A percentile compares a stretch with the other conserved stretches of the same genome.
Conservation (phyloP, 129 eudicot genomes). For the Saposhnikovia divaricata region DNA sequence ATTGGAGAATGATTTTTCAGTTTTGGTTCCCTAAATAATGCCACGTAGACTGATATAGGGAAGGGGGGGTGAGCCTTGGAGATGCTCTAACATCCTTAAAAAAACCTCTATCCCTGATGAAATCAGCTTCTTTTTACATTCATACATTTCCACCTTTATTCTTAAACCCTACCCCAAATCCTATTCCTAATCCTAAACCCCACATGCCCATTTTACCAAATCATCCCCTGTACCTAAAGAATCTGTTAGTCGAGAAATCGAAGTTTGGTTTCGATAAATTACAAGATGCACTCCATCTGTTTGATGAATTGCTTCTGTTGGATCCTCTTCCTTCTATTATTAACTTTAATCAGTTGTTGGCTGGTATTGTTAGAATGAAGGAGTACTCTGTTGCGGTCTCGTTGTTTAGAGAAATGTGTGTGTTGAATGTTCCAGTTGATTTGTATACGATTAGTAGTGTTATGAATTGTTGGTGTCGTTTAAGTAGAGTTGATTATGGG, state of each 20-base stretch:
- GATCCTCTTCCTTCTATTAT: not conserved
- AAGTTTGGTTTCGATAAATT: not conserved
- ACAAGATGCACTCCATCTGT: not conserved
- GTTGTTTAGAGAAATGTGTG: not conserved
- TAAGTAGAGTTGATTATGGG: not conserved
- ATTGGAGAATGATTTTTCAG: too few species aligned
- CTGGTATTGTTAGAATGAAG: not conserved
- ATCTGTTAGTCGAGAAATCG: not conserved
- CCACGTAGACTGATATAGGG: too few species aligned
- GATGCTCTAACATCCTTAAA: not conserved
- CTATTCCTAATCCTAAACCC: not conserved
- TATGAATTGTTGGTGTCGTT: not conserved
- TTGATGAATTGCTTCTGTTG: not conserved
- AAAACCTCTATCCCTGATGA: not conserved
- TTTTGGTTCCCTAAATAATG: too few species aligned
- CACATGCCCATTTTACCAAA: not conserved
- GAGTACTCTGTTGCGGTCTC: not conserved
- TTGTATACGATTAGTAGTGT: not conserved
- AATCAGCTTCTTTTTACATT: not conserved
- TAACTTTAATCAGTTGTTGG: not conserved
- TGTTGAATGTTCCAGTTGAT: not conserved
- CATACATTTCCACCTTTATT: not conserved
- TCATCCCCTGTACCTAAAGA: not conserved
- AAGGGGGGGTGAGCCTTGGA: too few species aligned
- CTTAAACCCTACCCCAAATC: not conserved